A percentile compares a stretch with the other conserved stretches of the same genome.
Conservation (phyloP, 129 eudicot species). For the Sambucus nigra region DNA sequence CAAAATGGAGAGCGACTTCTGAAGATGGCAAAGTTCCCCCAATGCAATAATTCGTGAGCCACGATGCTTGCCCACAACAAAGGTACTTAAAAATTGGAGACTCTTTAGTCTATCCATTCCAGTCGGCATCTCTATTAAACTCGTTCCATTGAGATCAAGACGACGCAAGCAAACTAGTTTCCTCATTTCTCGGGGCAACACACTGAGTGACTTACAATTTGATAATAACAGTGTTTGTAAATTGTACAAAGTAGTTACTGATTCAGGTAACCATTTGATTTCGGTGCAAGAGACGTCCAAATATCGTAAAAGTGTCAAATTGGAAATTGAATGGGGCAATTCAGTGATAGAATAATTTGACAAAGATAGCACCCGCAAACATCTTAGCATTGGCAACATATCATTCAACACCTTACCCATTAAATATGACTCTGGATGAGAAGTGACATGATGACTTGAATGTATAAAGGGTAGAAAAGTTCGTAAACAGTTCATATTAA, state of each 20-base stretch:
- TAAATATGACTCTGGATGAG: neutral
- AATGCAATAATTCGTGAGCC: conserved; percentile 5
- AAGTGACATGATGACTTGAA: no score
- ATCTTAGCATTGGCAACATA: neutral
- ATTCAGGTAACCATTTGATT: conserved; percentile 4
- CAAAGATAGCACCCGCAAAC: conserved; percentile 16
- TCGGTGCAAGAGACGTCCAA: conserved; percentile 10
- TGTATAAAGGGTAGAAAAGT: conserved; percentile 24
- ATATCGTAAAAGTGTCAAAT: conserved; percentile 10
- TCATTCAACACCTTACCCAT: neutral
- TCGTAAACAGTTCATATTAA: conserved; percentile 9
- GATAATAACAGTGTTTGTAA: conserved; percentile 10
- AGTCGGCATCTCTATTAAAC: neutral
- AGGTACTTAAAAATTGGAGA: conserved; percentile 3
- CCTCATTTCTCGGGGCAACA: conserved; percentile 9
- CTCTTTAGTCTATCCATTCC: neutral
- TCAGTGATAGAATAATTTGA: neutral
- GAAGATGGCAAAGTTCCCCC: conserved; percentile 8
- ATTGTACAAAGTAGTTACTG: conserved; percentile 4
- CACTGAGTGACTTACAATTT: conserved; percentile 1
- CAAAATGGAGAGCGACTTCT: neutral
- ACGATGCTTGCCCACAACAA: conserved; percentile 4
- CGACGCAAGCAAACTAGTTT: conserved; percentile 6
- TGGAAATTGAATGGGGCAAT: conserved; percentile 6
- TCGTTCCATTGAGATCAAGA: conserved; percentile 10